Evolutionary conservation across 1,284 basidiomycete species (phyloP).

Genomic region (Rhodotorula sp.): DNA sequence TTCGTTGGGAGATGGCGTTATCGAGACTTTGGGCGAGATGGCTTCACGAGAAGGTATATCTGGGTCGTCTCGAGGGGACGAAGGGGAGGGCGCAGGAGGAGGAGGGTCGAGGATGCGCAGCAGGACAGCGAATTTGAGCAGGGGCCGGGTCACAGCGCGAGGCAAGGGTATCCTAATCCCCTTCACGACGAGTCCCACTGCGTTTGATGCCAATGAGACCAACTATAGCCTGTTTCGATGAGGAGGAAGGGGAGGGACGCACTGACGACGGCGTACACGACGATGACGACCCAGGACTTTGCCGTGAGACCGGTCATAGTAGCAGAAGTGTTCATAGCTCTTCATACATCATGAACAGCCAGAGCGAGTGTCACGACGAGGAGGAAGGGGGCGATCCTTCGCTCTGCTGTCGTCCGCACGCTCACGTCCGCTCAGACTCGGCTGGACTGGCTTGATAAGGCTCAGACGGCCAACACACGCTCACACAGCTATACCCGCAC

Average conservation of each 20-base stretch:
- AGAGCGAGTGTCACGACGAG: no score
- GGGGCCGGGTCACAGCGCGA: slow-evolving; percentile 27
- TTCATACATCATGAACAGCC: not conserved
- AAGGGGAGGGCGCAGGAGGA: not conserved
- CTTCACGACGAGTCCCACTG: slow-evolving; percentile 64
- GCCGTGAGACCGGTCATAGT: slow-evolving; percentile 33
- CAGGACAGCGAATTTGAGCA: slow-evolving; percentile 34
- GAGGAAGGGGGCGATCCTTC: no score
- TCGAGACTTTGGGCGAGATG: not conserved
- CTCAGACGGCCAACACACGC: no score
- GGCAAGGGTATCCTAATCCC: slow-evolving; percentile 61
- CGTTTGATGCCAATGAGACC: not conserved
- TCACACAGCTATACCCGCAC: no score
- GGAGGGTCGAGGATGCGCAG: slow-evolving; percentile 44
- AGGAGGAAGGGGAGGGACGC: slow-evolving; percentile 42
- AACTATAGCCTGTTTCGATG: not conserved
- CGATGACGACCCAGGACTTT: slow-evolving; percentile 49
- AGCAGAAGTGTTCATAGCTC: not conserved
- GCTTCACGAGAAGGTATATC: not conserved
- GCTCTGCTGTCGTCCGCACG: no score
- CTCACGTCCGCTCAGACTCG: no score
- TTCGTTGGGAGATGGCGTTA: not conserved
- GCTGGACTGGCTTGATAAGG: no score
- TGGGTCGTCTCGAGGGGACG: not conserved
- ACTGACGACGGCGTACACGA: slow-evolving; percentile 73